Base-by-base conservation (phyloP, 2,329 filamentous ascomycete species). In the Tolypocladium tundrense region DNA sequence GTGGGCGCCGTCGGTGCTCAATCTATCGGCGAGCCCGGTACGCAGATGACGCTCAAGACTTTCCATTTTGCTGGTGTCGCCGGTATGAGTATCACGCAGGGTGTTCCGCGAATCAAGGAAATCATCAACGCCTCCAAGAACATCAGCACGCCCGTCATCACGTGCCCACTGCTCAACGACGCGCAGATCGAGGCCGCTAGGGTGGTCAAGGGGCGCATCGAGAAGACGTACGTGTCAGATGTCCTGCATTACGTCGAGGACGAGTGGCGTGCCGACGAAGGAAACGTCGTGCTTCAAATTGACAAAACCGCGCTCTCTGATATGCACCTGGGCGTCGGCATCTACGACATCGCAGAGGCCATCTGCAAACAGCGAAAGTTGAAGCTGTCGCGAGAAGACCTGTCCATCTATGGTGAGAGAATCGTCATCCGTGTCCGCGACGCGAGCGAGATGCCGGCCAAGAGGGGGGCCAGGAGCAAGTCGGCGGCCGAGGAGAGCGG, bases 21-120 rank as follows among this genome's bases (percentile, higher is more conserved):
- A 72, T 97, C 93, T 1, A 99, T 99, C 66, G 94, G 94, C 74
- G 94, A 99, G 69, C 94, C 94, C 0, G 94, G 94, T 70, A 99
- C 94, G 0, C 94, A 99, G 73, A 99, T 99, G 94, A 99, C 94
- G 1, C 77, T 99, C 62, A 97, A 97, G 77, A 97, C 94, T 70
- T 97, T 97, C 85, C 94, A 97, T 88, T 99, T 99, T 78, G 94
- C 94, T 70, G 94, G 94, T 88, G 94, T 99, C 62, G 94, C 94
- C 50, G 93, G 93, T 72, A 97, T 99, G 94, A 96, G 91, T 81
- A 96, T 99, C 69, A 99, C 94, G 0, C 91, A 97, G 69, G 94
- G 94, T 89, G 94, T 99, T 8, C 94, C 94, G 1, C 93, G 94
- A 86, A 99, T 99, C 78, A 99, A 99, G 76, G 94, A 99, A 79